Percentiles rank a stretch among this genome's conserved stretches.
phyloP scores from a whole-genome alignment of 2,329 filamentous ascomycete genomes.

The Blumeria hordei region DNA sequence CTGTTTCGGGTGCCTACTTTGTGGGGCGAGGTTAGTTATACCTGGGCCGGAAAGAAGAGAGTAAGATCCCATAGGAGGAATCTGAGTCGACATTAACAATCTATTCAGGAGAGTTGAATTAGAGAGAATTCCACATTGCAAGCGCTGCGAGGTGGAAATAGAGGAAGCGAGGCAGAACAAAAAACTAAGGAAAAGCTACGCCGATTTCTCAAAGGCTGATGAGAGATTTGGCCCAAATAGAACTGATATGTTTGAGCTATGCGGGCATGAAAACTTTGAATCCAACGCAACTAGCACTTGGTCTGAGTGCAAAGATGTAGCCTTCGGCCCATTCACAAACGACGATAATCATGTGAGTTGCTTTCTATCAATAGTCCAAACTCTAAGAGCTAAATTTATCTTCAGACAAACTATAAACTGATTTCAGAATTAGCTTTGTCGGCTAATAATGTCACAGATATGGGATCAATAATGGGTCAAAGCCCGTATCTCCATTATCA shows the following conservation, averaged over 20 bases:
- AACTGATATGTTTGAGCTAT: slow-evolving; percentile 15
- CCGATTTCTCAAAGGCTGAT: slow-evolving; percentile 21
- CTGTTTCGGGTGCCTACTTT: slow-evolving; percentile 32
- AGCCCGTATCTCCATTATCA: no score
- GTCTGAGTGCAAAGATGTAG: no score
- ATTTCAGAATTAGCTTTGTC: no score
- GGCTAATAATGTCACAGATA: no score
- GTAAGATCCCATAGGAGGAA: not conserved
- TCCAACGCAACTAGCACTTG: no score
- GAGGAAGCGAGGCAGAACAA: slow-evolving; percentile 11
- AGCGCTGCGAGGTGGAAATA: slow-evolving; percentile 20
- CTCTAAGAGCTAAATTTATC: no score
- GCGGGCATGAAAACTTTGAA: not conserved
- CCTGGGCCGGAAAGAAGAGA: slow-evolving; percentile 1
- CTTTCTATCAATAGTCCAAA: no score
- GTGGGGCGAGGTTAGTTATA: slow-evolving; percentile 19
- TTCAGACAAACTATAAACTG: no score
- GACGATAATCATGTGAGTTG: no score
- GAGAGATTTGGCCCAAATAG: slow-evolving; percentile 22
- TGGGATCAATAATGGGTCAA: no score
- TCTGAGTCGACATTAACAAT: slow-evolving; percentile 2
- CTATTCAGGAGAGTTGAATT: slow-evolving; percentile 18
- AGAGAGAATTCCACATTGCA: slow-evolving; percentile 24
- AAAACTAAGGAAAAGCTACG: slow-evolving; percentile 20
- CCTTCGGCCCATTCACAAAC: no score